Evolutionary conservation across 768 basidiomycete genomes (phyloP).

Genomic region (Lentinula detonsa): DNA sequence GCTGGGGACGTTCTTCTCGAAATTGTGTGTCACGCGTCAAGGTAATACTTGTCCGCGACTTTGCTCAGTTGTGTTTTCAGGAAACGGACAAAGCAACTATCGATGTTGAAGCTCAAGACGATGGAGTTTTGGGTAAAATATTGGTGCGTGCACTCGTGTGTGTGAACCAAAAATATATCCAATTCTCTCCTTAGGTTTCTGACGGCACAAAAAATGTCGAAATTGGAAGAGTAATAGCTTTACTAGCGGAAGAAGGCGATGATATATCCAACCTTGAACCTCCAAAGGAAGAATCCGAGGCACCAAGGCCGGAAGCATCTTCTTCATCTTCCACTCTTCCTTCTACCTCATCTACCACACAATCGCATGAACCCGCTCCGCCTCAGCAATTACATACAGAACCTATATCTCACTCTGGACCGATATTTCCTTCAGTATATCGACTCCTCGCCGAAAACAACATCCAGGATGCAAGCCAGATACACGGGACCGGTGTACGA

Average conservation of each 20-base stretch:
- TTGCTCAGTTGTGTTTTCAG: conserved; percentile 28
- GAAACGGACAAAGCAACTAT: conserved; percentile 96
- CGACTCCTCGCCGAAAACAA: conserved; percentile 69
- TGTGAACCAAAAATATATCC: background rate
- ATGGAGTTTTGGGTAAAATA: conserved; percentile 92
- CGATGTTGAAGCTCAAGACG: conserved; percentile 98
- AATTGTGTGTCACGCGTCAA: conserved; percentile 51
- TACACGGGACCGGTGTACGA: conserved; percentile 84
- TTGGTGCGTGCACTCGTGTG: conserved; percentile 45
- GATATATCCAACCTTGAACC: conserved; percentile 80
- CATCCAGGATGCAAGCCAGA: conserved; percentile 52
- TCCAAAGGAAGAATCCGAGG: conserved; percentile 40
- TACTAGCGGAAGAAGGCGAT: conserved; percentile 95
- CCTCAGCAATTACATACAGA: conserved; percentile 25
- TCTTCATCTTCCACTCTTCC: conserved; percentile 25
- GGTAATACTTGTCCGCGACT: background rate
- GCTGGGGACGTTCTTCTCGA: conserved; percentile 86
- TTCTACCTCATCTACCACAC: conserved; percentile 14
- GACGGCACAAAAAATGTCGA: conserved; percentile 82
- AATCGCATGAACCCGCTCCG: conserved; percentile 16
- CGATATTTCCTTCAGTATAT: conserved; percentile 87
- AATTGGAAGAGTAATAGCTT: conserved; percentile 85
- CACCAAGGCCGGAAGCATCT: conserved; percentile 21
- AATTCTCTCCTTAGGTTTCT: conserved; percentile 36
- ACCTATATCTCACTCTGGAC: conserved; percentile 48